Conservation (phyloP, 2,329 filamentous ascomycete genomes). For the Epichloe brachyelytri region DNA sequence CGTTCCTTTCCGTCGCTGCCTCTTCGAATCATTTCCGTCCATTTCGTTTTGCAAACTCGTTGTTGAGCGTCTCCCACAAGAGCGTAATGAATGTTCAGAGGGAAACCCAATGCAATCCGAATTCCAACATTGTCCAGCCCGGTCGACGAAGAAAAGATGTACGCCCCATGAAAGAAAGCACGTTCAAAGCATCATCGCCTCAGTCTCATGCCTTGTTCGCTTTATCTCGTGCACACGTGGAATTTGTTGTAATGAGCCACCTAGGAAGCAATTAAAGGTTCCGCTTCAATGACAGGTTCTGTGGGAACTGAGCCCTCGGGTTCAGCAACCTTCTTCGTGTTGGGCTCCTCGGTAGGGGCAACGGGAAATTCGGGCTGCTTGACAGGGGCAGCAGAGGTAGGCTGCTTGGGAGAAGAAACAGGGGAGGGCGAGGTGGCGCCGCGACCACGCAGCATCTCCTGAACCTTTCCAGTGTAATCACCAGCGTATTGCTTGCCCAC, state of each 20-base stretch:
- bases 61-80: neutral
- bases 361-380: slow-evolving; percentile 23
- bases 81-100: slow-evolving; percentile 11
- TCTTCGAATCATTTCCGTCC: slow-evolving; percentile 7
- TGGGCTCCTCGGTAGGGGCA: slow-evolving; percentile 25
- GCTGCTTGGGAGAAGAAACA: slow-evolving; percentile 21
- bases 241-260: slow-evolving; percentile 12
- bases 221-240: slow-evolving; percentile 16
- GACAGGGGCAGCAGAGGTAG: slow-evolving; percentile 10
- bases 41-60: slow-evolving; percentile 7
- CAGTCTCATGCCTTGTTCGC: slow-evolving; percentile 13
- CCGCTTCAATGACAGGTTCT: slow-evolving; percentile 15
- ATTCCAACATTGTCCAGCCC: slow-evolving; percentile 14
- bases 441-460: slow-evolving; percentile 45
- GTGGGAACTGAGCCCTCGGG: slow-evolving; percentile 14
- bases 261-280: slow-evolving; percentile 19
- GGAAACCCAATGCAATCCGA: slow-evolving; percentile 12
- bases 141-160: slow-evolving; percentile 13
- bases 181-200: slow-evolving; percentile 11
- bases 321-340: slow-evolving; percentile 6
- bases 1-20: neutral
- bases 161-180: slow-evolving; percentile 17
- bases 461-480: slow-evolving; percentile 56
- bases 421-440: slow-evolving; percentile 31
- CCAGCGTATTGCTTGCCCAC: slow-evolving; percentile 56